Base-by-base conservation (phyloP, 345 rosid species). In the Eucalyptus curtisii region DNA sequence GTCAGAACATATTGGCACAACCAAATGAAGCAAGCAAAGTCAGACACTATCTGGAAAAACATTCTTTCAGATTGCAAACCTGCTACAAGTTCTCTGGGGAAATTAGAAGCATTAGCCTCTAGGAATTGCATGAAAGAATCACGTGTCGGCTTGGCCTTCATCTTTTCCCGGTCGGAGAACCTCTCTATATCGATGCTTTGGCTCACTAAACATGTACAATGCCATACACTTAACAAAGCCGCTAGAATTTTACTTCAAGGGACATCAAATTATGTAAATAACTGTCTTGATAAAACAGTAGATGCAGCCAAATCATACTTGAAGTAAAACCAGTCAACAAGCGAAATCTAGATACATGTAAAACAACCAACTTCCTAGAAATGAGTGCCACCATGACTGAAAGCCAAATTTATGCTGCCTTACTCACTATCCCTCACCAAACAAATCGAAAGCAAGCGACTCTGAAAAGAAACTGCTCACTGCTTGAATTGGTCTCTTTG, bases 41-140 rank as follows among this genome's bases (percentile, higher is more conserved):
- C 30, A 86, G 22, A 59, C 88, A 80, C 49, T 37, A n/a, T 27
- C 66, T 25, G 25, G 47, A 89, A 49, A 37, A 57, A 24, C 44
- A 4, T 59, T 79, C 20, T 86, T 87, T 44, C 25, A 17, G 82
- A 53, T 49, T 57, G 49, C 88, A 30, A 88, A 94, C 96, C 96
- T 94, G 90, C 90, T 90, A 94, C 53, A 86, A 93, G 87, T 89
- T 93, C 95, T 89, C 86, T 89, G 80, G 96, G 96, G 90, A 94
- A 95, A 92, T 94, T 92, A 81, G 88, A 61, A 88, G 91, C 52
- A 37, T 66, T 68, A 44, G 92, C 88, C 88, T 88, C 91, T 64
- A 95, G 88, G 89, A 92, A 88, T 82, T 93, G 92, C 88, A 90
- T 7, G 86, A 94, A 93, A 19, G 93, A 90, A 89, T 91, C 92